Evolutionary conservation across 1,139 yeast genomes (phyloP).

Genomic region (Sugiyamaella neomexicana): DNA sequence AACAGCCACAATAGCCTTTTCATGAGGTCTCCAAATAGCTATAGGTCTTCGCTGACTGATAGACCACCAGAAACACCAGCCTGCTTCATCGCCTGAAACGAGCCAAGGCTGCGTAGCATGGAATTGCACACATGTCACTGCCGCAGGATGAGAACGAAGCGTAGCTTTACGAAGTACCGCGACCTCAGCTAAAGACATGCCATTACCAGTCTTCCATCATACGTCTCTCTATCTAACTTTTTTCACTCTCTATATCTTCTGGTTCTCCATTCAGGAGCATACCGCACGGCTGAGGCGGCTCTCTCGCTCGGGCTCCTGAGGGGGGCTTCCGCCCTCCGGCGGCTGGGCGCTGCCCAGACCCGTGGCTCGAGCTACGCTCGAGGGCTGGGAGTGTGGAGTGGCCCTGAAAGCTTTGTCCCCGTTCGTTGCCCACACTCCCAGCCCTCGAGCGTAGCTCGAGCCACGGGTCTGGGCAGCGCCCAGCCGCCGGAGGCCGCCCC

Average conservation of each 20-base stretch:
- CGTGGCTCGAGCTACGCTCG: too few species aligned
- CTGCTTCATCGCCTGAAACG: slow-evolving; percentile 43
- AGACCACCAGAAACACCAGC: slow-evolving; percentile 44
- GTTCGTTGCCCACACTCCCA: too few species aligned
- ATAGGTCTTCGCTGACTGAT: slow-evolving; percentile 40
- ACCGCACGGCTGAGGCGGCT: too few species aligned
- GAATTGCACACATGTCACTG: slow-evolving; percentile 35
- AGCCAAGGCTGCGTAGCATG: slow-evolving; percentile 21
- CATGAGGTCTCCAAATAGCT: slow-evolving; percentile 42
- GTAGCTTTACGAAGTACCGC: slow-evolving; percentile 22
- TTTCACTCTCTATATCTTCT: not conserved
- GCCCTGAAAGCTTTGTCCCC: too few species aligned
- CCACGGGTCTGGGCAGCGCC: too few species aligned
- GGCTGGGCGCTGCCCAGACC: too few species aligned
- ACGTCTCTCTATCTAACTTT: not conserved
- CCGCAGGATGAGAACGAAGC: slow-evolving; percentile 36
- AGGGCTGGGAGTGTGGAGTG: too few species aligned
- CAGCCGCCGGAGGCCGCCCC: too few species aligned
- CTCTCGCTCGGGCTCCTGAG: too few species aligned
- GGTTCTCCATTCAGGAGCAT: too few species aligned
- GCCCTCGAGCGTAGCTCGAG: too few species aligned
- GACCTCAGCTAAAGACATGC: slow-evolving; percentile 12
- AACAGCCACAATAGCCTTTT: slow-evolving; percentile 36
- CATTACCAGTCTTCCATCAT: not conserved
- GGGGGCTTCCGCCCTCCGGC: too few species aligned